These are phyloP conservation scores for Boletellus ananiceps DNA, from an alignment of 768 basidiomycete genomes.

Conservation along the genomic window DNA sequence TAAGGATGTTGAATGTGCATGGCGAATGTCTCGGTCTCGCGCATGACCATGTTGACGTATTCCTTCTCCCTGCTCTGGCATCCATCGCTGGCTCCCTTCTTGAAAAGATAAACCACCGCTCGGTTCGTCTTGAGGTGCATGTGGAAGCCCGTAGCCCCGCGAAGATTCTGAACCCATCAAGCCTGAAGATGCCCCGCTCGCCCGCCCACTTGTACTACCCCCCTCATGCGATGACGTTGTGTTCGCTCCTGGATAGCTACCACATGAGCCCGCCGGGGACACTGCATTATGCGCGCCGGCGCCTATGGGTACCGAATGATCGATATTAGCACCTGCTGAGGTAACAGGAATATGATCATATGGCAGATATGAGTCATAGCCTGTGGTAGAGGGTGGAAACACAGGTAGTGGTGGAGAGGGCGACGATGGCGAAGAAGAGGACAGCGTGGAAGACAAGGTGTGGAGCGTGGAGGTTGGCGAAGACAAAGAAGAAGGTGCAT, in stretches of 20 bases:
- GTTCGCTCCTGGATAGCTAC: conserved; percentile 18
- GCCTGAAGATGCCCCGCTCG: conserved; percentile 14
- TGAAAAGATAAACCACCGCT: not conserved
- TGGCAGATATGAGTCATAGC: not conserved
- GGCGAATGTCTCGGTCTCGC: conserved; percentile 1
- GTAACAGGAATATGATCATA: not conserved
- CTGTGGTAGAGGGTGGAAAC: not conserved
- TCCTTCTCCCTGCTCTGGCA: not conserved
- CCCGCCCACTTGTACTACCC: conserved; percentile 5
- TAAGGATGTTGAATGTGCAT: conserved; percentile 22
- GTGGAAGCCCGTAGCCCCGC: not conserved
- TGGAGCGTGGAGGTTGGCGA: conserved; percentile 1
- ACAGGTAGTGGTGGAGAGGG: not conserved
- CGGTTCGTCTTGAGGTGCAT: not conserved
- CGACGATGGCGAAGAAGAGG: not conserved
- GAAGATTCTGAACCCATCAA: conserved; percentile 12
- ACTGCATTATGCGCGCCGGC: conserved; percentile 11
- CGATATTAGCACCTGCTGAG: conserved; percentile 10
- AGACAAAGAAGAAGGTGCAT: not conserved
- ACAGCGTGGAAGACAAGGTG: conserved; percentile 6
- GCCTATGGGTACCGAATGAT: conserved; percentile 9
- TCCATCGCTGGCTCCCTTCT: not conserved
- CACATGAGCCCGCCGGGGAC: conserved; percentile 24
- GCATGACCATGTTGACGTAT: not conserved
- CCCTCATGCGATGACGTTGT: conserved; percentile 21